Evolutionary conservation across 2,329 filamentous ascomycete genomes (phyloP), one percentile per base, ranked within the genome.

Genomic region (Setomelanomma holmii): DNA sequence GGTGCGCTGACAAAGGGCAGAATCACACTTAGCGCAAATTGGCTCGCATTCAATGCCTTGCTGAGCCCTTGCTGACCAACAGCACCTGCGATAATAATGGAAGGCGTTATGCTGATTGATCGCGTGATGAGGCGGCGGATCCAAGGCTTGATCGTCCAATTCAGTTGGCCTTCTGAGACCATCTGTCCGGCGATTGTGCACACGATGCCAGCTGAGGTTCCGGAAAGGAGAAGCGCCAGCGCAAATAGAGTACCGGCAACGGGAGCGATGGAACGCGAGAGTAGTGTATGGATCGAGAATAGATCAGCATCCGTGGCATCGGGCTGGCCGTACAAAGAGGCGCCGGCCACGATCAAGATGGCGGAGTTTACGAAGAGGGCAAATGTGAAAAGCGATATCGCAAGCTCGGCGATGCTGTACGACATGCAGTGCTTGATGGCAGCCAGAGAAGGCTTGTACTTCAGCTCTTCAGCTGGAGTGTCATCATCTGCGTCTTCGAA

Each of bases 101-200:
- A 88, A 0, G 91, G 91, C 1, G 87, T 87, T 71, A 96, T 92
- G 66, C 88, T 91, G 70, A 96, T 90, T 43, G 83, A 85, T 21
- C 91, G 84, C 0, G 91, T 96, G 43, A 93, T 75, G 4, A 96
- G 81, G 10, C 91, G 83, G 2, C 91, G 87, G 8, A 93, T 66
- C 91, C 91, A 96, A 0, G 91, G 91, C 55, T 81, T 81, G 24
- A 93, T 75, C 4, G 77, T 85, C 89, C 90, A 92, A 40, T 86
- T 85, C 39, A 96, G 73, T 55, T 91, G 90, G 5, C 91, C 91
- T 72, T 96, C 91, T 56, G 86, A 88, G 19, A 96, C 88, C 87
- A 96, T 95, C 72, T 96, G 91, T 0, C 91, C 91, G 0, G 91
- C 85, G 61, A 96, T 95, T 1, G 92, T 96, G 76, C 91, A 96